A percentile compares a stretch with the other conserved stretches of the same genome.
phyloP scores from a whole-genome alignment of 192 early-diverging fungal genomes.

The Backusella tarrabulga region DNA sequence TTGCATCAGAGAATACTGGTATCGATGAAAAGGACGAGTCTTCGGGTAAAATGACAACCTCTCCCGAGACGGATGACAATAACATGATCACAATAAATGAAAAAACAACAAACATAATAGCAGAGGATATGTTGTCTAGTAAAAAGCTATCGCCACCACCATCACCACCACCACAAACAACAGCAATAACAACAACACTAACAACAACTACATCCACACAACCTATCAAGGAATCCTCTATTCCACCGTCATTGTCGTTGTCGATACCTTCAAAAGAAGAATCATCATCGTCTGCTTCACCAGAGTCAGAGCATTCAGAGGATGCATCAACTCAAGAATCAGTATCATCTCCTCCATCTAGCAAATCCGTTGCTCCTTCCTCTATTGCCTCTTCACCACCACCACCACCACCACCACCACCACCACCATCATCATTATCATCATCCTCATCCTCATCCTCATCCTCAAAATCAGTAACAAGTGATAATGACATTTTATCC shows the following conservation, averaged over 20 bases:
- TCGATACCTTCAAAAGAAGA: not conserved
- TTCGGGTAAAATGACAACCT: not conserved
- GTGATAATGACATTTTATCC: not conserved
- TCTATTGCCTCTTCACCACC: not conserved
- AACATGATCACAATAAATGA: not conserved
- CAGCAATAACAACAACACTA: not conserved
- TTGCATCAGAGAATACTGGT: not conserved
- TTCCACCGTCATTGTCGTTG: not conserved
- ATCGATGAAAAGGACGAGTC: not conserved
- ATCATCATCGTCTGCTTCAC: not conserved
- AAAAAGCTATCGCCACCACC: too few relatives aligned
- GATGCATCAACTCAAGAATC: not conserved
- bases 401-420: not conserved
- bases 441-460: not conserved
- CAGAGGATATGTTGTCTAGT: not conserved
- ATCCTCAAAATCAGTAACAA: not conserved
- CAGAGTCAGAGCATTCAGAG: not conserved
- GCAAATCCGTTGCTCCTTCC: too few relatives aligned
- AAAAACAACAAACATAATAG: not conserved
- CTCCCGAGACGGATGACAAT: not conserved
- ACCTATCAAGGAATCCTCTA: not conserved
- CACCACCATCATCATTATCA: too few relatives aligned
- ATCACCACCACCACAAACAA: too few relatives aligned
- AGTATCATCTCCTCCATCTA: not conserved
- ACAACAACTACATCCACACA: not conserved